Evolutionary conservation across 2,329 filamentous ascomycete genomes (phyloP).

Genomic region (Chalaropsis thielavioides): DNA sequence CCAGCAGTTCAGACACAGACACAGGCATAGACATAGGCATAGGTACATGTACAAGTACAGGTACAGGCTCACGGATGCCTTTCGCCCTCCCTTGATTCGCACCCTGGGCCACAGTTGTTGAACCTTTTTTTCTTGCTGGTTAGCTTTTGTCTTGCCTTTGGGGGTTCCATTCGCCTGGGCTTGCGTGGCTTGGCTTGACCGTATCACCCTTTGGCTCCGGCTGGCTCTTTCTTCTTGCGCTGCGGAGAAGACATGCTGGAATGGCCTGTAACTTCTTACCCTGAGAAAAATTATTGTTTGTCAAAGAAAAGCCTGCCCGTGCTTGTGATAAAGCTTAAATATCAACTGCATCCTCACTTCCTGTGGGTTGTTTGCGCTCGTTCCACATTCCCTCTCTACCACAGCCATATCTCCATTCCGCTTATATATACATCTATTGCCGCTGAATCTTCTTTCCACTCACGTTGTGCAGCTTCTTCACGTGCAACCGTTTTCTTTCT

Average conservation of each 20-base stretch:
- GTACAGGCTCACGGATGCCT: neutral
- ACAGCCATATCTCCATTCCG: neutral
- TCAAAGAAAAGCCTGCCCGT: neutral
- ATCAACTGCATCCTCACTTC: neutral
- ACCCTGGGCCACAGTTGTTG: neutral
- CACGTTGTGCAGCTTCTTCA: neutral
- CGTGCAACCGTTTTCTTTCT: neutral
- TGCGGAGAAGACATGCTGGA: neutral
- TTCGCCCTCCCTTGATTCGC: neutral
- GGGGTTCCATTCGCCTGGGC: neutral
- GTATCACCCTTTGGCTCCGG: neutral
- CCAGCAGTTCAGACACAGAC: too few relatives aligned
- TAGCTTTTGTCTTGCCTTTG: neutral
- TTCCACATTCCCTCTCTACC: neutral
- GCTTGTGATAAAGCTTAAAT: neutral
- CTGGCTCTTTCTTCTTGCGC: neutral
- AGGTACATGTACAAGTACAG: neutral
- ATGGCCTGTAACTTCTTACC: neutral
- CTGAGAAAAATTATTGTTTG: neutral
- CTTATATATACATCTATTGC: neutral
- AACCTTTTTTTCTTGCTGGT: neutral
- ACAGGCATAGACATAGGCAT: too few relatives aligned
- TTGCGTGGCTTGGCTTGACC: constrained; percentile 3
- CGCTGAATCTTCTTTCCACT: neutral
- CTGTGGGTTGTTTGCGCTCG: neutral